Conservation (phyloP, 306 rosid genomes). For the Morella rubra region DNA sequence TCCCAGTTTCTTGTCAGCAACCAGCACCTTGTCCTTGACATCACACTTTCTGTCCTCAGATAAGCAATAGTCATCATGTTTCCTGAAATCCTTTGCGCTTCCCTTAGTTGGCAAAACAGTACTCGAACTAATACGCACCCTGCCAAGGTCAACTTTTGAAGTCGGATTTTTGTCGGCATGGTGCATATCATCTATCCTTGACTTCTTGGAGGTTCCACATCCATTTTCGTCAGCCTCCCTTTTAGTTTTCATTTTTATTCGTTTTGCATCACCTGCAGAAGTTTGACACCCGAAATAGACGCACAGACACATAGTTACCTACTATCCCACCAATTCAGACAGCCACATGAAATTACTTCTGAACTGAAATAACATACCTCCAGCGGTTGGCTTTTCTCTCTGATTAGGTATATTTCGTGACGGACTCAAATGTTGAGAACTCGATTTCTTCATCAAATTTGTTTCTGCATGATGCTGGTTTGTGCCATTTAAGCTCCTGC, state of each 20-base stretch:
- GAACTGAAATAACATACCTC: slow-evolving; percentile 44
- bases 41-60: slow-evolving; percentile 29
- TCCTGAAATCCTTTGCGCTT: slow-evolving; percentile 42
- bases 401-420: slow-evolving; percentile 34
- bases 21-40: slow-evolving; percentile 34
- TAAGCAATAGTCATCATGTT: slow-evolving; percentile 43
- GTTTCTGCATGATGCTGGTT: slow-evolving; percentile 44
- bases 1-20: slow-evolving; percentile 41
- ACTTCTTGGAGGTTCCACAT: slow-evolving; percentile 44
- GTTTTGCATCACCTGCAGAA: slow-evolving; percentile 47
- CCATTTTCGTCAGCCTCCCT: slow-evolving; percentile 47
- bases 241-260: slow-evolving; percentile 49
- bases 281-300: slow-evolving; percentile 2
- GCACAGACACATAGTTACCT: slow-evolving; percentile 6
- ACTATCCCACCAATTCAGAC: neutral
- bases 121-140: slow-evolving; percentile 37
- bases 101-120: slow-evolving; percentile 36
- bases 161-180: slow-evolving; percentile 33
- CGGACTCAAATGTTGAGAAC: slow-evolving; percentile 35
- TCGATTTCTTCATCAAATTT: slow-evolving; percentile 39
- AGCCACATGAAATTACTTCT: slow-evolving; percentile 16
- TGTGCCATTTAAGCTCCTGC: slow-evolving; percentile 39
- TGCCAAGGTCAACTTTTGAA: slow-evolving; percentile 37
- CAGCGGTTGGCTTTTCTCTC: slow-evolving; percentile 41
- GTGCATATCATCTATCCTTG: slow-evolving; percentile 40